phyloP scores from a whole-genome alignment of 108 stramenopile genomes.

The Cyclostephanos invisitatus region DNA sequence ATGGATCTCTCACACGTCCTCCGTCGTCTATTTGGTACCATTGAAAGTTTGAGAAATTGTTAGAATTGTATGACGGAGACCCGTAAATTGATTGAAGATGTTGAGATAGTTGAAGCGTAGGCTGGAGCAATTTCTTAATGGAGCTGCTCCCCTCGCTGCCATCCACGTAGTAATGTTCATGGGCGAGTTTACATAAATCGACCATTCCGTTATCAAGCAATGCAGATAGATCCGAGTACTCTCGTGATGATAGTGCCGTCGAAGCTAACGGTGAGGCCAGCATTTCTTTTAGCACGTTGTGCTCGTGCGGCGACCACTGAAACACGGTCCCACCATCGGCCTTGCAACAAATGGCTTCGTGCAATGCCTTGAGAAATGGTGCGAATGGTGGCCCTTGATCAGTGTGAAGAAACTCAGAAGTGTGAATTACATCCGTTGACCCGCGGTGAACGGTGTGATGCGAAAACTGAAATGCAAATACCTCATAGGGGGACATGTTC shows the following conservation, averaged over 20 bases:
- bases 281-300: slow-evolving; percentile 44
- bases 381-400: slow-evolving; percentile 38
- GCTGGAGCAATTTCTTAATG: slow-evolving; percentile 46
- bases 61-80: slow-evolving; percentile 46
- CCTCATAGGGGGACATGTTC: slow-evolving; percentile 48
- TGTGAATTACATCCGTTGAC: slow-evolving; percentile 32
- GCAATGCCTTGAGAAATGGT: slow-evolving; percentile 43
- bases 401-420: slow-evolving; percentile 54
- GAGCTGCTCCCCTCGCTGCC: slow-evolving; percentile 58
- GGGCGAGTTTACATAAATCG: slow-evolving; percentile 46
- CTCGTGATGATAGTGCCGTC: slow-evolving; percentile 30
- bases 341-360: slow-evolving; percentile 17
- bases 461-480: slow-evolving; percentile 56
- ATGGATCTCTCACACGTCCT: slow-evolving; percentile 40
- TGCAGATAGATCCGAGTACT: slow-evolving; percentile 27
- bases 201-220: slow-evolving; percentile 51
- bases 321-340: slow-evolving; percentile 49
- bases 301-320: slow-evolving; percentile 56
- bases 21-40: slow-evolving; percentile 47
- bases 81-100: slow-evolving; percentile 37
- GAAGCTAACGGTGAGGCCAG: slow-evolving; percentile 21
- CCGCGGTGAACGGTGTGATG: slow-evolving; percentile 48
- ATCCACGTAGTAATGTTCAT: slow-evolving; percentile 51
- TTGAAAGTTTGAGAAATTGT: slow-evolving; percentile 51
- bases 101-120: slow-evolving; percentile 47